phyloP scores from a whole-genome alignment of 805 yeast genomes.

The Cyberlindnera lachancei region DNA sequence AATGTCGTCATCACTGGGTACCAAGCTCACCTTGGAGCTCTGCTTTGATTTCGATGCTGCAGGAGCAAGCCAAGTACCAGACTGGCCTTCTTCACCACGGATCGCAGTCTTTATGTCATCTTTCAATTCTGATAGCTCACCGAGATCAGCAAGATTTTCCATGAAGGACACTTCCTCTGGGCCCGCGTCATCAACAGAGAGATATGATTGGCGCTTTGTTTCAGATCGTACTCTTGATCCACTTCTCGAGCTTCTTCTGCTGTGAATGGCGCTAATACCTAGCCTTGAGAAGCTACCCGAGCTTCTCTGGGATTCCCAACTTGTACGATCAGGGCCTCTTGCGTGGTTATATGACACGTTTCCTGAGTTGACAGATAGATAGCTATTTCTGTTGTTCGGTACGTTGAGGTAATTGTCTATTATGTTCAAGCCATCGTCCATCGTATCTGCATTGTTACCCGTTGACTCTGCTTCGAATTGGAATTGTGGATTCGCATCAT shows the following conservation, averaged over 20 bases:
- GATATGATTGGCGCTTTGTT: not conserved
- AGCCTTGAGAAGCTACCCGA: too few species aligned
- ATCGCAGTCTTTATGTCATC: constrained; percentile 17
- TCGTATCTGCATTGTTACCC: too few species aligned
- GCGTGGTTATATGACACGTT: too few species aligned
- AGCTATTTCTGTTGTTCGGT: not conserved
- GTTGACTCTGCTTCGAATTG: not conserved
- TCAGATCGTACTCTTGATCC: not conserved
- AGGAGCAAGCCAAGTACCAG: constrained; percentile 16
- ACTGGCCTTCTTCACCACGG: constrained; percentile 5
- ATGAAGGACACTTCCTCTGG: constrained; percentile 6
- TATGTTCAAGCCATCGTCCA: not conserved
- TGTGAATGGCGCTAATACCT: too few species aligned
- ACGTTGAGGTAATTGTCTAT: not conserved
- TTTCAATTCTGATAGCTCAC: constrained; percentile 10
- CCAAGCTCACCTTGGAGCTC: constrained; percentile 5
- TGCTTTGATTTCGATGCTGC: constrained; percentile 2
- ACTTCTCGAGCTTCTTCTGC: not conserved
- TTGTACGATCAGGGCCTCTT: too few species aligned
- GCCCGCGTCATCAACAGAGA: not conserved
- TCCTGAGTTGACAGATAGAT: not conserved
- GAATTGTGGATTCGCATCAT: too few species aligned
- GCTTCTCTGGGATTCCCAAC: too few species aligned
- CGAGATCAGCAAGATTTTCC: constrained; percentile 8
- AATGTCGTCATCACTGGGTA: not conserved